A percentile compares a stretch with the other conserved stretches of the same genome.
These are phyloP conservation scores for Talaromyces sp. DNA, from an alignment of 2,329 filamentous ascomycete genomes.

Conservation along the genomic window DNA sequence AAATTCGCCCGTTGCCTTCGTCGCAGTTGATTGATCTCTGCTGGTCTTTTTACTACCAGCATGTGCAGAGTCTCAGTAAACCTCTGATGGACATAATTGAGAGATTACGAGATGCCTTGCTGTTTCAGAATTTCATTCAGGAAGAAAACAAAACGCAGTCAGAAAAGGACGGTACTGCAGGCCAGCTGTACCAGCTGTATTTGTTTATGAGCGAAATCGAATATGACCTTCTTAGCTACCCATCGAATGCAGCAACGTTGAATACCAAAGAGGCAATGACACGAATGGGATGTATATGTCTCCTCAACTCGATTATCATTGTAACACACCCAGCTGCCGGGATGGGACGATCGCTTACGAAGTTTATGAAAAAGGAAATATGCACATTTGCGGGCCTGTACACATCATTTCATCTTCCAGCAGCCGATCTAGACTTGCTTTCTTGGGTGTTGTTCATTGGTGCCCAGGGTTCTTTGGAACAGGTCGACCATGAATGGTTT, in stretches of 20 bases:
- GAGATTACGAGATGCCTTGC: constrained; percentile 25
- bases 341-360: constrained; percentile 28
- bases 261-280: constrained; percentile 26
- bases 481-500: constrained; percentile 26
- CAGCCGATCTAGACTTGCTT: constrained; percentile 24
- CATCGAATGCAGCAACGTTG: constrained; percentile 15
- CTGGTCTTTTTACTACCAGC: constrained; percentile 20
- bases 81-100: constrained; percentile 21
- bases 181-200: constrained; percentile 27
- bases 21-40: constrained; percentile 22
- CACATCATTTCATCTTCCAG: constrained; percentile 14
- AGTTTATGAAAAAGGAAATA: constrained; percentile 21
- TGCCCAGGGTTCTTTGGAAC: constrained; percentile 24
- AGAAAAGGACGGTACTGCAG: constrained; percentile 8
- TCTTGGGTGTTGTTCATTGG: constrained; percentile 30
- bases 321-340: constrained; percentile 28
- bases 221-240: constrained; percentile 33
- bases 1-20: constrained; percentile 22
- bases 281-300: constrained; percentile 26
- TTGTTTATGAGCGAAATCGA: constrained; percentile 30
- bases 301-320: constrained; percentile 28
- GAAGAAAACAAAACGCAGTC: constrained; percentile 16
- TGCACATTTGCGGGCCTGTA: constrained; percentile 14
- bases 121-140: constrained; percentile 25
- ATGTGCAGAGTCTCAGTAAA: constrained; percentile 21